phyloP scores from a whole-genome alignment of 441 rosid genomes.

The Bruguiera hainesii region DNA sequence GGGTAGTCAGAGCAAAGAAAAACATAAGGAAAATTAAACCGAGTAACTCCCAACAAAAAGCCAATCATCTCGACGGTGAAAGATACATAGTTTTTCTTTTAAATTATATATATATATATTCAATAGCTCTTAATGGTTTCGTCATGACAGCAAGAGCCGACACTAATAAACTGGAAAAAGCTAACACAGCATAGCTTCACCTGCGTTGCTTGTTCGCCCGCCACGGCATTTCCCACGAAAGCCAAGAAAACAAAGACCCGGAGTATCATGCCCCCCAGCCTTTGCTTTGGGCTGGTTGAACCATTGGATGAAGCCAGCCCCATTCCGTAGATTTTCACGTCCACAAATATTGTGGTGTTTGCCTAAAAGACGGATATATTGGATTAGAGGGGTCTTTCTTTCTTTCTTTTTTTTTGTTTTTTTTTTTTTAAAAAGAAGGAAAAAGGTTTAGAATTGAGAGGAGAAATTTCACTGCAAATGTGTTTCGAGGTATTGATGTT shows the following conservation, averaged over 20 bases:
- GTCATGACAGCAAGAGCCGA: slow-evolving; percentile 13
- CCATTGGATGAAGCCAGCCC: neutral
- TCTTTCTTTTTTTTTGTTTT: too few relatives aligned
- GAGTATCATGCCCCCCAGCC: neutral
- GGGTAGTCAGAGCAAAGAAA: too few relatives aligned
- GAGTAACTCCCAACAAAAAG: too few relatives aligned
- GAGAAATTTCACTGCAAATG: too few relatives aligned
- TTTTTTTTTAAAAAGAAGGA: too few relatives aligned
- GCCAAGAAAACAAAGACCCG: neutral
- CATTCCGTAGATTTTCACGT: neutral
- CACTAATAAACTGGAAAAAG: slow-evolving; percentile 7
- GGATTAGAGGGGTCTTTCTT: too few relatives aligned
- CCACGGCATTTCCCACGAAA: slow-evolving; percentile 16
- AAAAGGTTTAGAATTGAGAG: too few relatives aligned
- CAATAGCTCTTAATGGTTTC: neutral
- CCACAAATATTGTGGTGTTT: too few relatives aligned
- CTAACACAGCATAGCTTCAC: slow-evolving; percentile 11
- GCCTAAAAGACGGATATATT: too few relatives aligned
- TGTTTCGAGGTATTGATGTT: too few relatives aligned
- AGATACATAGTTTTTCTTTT: neutral
- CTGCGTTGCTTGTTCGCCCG: neutral
- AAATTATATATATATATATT: too few relatives aligned
- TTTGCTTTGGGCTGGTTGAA: neutral
- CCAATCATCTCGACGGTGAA: neutral
- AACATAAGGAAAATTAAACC: too few relatives aligned